Evolutionary conservation across 768 basidiomycete species (phyloP), one percentile per base, ranked within the genome.

Genomic region (Hydnum rufescens): DNA sequence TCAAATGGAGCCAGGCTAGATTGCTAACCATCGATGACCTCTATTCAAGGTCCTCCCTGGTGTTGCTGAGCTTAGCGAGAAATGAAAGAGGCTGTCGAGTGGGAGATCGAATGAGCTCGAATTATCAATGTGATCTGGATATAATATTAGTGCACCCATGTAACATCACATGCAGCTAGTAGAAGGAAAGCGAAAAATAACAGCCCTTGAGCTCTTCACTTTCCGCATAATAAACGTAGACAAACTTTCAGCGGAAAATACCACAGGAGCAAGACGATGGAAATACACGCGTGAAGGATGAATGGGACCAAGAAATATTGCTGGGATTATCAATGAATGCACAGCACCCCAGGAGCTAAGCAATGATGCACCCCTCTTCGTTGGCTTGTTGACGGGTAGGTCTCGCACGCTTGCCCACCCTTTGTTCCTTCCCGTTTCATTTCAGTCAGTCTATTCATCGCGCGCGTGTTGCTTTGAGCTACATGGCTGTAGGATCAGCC

Each of bases 381-480:
- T 83, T 81, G 8, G 93, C 90, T 62, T 97, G 78, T 62, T 92
- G 82, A 53, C 93, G 74, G 19, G 93, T 96, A 32, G 93, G 90
- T 56, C 92, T 76, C 18, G 78, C 77, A 49, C 79, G 73, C 57
- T 82, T 80, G 44, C n/a, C 72, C 71, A 57, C 82, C 74, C 65
- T 82, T 87, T 64, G 77, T 78, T 6, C 86, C 84, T 68, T 78
- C 74, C 30, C 86, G 79, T 65, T 95, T 95, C 73, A 97, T 81
- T 65, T 97, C 92, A 26, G 92, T 93, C 62, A 97, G 66, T 30
- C 93, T 77, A 57, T 77, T 83, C 90, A 95, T 97, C 3, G 93
- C 93, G 32, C 92, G 80, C 65, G 89, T 92, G 67, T 97, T 93
- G n/a, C 87, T 86, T 75, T 96, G 93, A 3, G 88, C 92, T 95